phyloP scores from a whole-genome alignment of 208 protist species.

The Wallacemonas rigidus region DNA sequence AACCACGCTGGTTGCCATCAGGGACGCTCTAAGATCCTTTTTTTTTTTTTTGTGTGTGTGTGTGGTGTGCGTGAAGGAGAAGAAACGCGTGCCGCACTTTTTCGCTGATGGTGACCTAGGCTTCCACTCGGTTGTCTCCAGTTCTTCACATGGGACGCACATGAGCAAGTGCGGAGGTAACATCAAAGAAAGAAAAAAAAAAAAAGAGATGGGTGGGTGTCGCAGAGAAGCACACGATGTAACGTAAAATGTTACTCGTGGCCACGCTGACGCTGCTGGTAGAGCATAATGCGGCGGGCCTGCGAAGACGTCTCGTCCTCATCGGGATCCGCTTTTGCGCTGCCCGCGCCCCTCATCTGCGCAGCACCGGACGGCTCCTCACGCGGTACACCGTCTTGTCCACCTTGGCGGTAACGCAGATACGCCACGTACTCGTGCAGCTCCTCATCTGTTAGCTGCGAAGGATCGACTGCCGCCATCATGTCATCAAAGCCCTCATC shows the following conservation, averaged over 20 bases:
- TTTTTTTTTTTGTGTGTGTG: constrained; percentile 15
- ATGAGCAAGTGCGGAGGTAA: constrained; percentile 1
- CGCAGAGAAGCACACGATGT: background rate
- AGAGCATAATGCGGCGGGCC: constrained; percentile 10
- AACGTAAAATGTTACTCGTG: background rate
- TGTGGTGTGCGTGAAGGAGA: constrained; percentile 5
- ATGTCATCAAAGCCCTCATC: constrained; percentile 21
- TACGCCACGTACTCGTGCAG: constrained; percentile 15
- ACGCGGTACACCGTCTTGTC: background rate
- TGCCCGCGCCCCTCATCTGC: background rate
- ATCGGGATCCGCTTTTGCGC: background rate
- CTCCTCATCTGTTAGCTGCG: constrained; percentile 11
- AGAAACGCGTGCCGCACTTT: background rate
- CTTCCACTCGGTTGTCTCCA: too few species aligned
- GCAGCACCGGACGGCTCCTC: background rate
- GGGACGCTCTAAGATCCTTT: background rate
- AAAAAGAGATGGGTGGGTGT: background rate
- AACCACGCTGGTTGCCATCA: too few species aligned
- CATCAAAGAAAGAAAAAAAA: constrained; percentile 15
- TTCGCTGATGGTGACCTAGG: too few species aligned
- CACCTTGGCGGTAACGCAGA: constrained; percentile 11
- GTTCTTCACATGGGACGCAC: too few species aligned
- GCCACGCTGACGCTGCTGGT: constrained; percentile 14
- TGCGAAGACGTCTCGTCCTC: background rate
- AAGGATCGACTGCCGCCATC: constrained; percentile 7